Percentiles rank a stretch among this genome's conserved stretches.
Conservation (phyloP, 2,329 filamentous ascomycete genomes). For the Alternaria sp. region DNA sequence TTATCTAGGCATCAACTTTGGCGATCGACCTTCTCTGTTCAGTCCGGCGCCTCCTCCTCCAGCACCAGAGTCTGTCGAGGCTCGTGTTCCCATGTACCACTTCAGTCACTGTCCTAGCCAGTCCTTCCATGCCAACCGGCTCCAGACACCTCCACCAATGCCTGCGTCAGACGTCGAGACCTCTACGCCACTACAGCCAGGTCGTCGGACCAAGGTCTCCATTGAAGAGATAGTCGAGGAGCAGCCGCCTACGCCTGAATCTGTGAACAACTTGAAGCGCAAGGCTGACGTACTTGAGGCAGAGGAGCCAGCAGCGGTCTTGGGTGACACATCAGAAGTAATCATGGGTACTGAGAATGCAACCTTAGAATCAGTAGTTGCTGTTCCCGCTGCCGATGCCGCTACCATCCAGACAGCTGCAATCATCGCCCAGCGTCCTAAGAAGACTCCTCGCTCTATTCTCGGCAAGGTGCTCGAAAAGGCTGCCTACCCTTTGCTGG, state of each 20-base stretch:
- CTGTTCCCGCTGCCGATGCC: constrained; percentile 1
- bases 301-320: constrained; percentile 10
- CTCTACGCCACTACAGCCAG: constrained; percentile 26
- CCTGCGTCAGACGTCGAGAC: constrained; percentile 15
- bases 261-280: constrained; percentile 42
- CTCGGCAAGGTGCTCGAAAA: constrained; percentile 25
- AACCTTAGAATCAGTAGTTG: not conserved
- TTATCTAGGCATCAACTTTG: constrained; percentile 22
- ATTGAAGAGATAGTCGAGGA: constrained; percentile 48
- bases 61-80: constrained; percentile 12
- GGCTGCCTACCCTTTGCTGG: constrained; percentile 26
- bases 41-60: constrained; percentile 20
- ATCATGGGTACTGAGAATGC: not conserved
- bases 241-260: constrained; percentile 43
- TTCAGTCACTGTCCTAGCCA: constrained; percentile 1
- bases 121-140: constrained; percentile 15
- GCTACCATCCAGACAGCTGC: constrained; percentile 19
- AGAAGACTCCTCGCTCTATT: constrained; percentile 31
- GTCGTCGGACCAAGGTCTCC: constrained; percentile 40
- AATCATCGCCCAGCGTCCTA: constrained; percentile 29
- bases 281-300: constrained; percentile 42
- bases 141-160: constrained; percentile 34
- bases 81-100: not conserved
- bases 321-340: not conserved
- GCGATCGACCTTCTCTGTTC: constrained; percentile 20